Evolutionary conservation across 768 basidiomycete species (phyloP), one percentile per base, ranked within the genome.

Genomic region (Trichaptum fuscoviolaceum): DNA sequence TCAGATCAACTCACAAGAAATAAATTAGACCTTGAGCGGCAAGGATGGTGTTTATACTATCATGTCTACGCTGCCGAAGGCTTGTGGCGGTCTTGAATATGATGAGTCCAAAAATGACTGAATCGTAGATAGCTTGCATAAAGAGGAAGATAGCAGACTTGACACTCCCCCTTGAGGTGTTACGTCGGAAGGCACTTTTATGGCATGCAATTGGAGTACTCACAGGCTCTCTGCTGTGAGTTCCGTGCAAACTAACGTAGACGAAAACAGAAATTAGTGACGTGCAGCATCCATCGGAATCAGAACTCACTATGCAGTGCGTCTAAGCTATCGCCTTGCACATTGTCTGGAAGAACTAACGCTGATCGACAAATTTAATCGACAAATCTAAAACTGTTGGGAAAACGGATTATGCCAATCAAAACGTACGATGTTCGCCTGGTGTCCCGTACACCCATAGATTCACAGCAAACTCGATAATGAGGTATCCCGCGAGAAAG

Each of bases 41-140:
- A 61, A 61, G 10, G 15, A 61, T 34, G 59, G 3, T 18, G 59
- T 52, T 4, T 12, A 52, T 52, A 52, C 42, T 52, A 52, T 52
- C 42, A 52, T 52, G 42, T 12, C 42, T 52, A 6, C 42, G 42
- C 42, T 12, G 6, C 12, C 42, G 42, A 52, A 52, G 42, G 42
- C 6, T 5, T 12, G 42, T 20, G 42, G 42, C 42, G 1, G 59
- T 61, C 15, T 61, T 61, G 24, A 15, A 3, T 5, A 61, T 61
- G 25, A 61, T 61, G 25, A 61, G 30, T 9, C 59, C 59, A 23
- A 61, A 61, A 17, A 61, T 61, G 3, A 61, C 59, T 23, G 30
- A 34, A 61, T 61, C 59, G 59, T 61, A 61, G 30, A 61, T 61
- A 17, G 59, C 30, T 34, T 61, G 25, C 59, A 61, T 61, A 23